A percentile compares a stretch with the other conserved stretches of the same genome.
These are phyloP conservation scores for Solanum bukasovii DNA, from an alignment of 257 asterid species.

Conservation along the genomic window DNA sequence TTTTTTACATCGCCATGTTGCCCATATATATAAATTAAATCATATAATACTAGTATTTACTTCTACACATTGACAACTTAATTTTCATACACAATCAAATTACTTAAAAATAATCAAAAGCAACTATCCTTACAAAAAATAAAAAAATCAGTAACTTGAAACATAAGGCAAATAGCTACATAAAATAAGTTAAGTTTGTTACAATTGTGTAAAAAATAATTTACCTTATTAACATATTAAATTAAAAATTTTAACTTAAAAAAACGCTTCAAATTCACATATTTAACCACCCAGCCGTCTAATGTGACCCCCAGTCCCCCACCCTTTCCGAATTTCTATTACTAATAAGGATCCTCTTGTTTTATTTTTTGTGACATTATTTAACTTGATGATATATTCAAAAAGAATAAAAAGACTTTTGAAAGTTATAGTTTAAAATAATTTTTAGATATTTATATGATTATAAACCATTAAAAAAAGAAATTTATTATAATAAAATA, in stretches of 20 bases:
- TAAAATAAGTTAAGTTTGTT: neutral
- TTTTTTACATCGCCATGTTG: neutral
- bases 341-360: too few relatives aligned
- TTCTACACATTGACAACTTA: neutral
- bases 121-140: neutral
- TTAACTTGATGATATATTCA: too few relatives aligned
- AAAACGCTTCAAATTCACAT: neutral
- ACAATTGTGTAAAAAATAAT: neutral
- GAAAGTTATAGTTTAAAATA: too few relatives aligned
- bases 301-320: neutral
- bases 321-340: neutral
- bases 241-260: too few relatives aligned
- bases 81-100: too few relatives aligned
- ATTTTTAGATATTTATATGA: too few relatives aligned
- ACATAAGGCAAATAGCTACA: too few relatives aligned
- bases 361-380: too few relatives aligned
- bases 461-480: accelerated
- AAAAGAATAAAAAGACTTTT: too few relatives aligned
- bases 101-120: neutral
- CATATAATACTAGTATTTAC: neutral
- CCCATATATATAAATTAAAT: neutral
- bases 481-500: too few relatives aligned
- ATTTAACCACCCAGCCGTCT: neutral
- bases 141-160: neutral
- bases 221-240: too few relatives aligned